A percentile compares a stretch with the other conserved stretches of the same genome.
These are phyloP conservation scores for Ligustrum vulgare DNA, from an alignment of 257 asterid genomes.

Conservation along the genomic window DNA sequence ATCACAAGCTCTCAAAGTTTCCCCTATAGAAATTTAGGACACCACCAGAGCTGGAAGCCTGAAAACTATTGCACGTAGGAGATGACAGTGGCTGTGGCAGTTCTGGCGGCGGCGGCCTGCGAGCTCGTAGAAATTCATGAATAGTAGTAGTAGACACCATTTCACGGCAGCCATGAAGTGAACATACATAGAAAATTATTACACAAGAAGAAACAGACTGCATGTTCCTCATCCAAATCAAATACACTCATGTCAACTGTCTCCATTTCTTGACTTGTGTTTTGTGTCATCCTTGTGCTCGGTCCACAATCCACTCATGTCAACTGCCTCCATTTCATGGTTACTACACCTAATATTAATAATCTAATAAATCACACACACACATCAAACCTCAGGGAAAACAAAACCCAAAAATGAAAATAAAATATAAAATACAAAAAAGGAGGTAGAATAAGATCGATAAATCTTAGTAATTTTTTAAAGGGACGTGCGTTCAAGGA, in stretches of 20 bases:
- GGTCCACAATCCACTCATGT: constrained; percentile 25
- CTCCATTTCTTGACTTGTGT: too few species aligned
- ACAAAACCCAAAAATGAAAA: neutral
- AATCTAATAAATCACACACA: neutral
- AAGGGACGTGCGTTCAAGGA: constrained; percentile 45
- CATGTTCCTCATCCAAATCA: neutral
- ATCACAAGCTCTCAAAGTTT: neutral
- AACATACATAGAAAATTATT: too few species aligned
- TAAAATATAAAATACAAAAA: neutral
- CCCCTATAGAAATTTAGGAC: neutral
- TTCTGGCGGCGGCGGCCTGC: too few species aligned
- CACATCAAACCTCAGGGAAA: neutral
- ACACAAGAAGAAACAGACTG: neutral
- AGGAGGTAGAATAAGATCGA: neutral
- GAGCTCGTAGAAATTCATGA: neutral
- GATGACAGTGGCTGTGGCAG: neutral
- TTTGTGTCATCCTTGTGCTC: too few species aligned
- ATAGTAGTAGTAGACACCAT: neutral
- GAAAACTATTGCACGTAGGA: neutral
- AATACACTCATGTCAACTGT: too few species aligned
- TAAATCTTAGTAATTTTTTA: neutral
- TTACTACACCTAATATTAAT: neutral
- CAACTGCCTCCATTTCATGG: neutral
- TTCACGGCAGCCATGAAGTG: neutral
- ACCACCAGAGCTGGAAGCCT: neutral